Conservation (phyloP, 2,329 filamentous ascomycete genomes). For the Colletotrichum somersetense region DNA sequence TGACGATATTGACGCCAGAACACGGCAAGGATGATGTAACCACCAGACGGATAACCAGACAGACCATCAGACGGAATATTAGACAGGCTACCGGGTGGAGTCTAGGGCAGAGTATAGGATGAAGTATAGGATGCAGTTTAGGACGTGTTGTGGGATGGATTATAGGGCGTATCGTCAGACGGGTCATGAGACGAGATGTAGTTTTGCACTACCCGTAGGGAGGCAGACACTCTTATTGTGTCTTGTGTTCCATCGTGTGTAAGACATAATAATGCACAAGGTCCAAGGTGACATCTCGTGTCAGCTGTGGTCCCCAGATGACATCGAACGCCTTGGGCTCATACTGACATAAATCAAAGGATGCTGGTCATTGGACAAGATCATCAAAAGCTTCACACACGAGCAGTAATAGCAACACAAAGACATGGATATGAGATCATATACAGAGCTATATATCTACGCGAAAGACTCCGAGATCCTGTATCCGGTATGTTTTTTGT, state of each 20-base stretch:
- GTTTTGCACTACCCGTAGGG: no score
- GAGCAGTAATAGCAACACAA: background rate
- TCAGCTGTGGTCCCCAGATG: background rate
- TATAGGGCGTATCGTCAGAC: background rate
- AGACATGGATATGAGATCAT: conserved; percentile 50
- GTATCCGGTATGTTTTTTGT: conserved; percentile 39
- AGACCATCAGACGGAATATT: no score
- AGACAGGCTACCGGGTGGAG: no score
- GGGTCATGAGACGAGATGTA: no score
- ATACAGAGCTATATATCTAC: conserved; percentile 60
- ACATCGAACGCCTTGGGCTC: background rate
- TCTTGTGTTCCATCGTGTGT: no score
- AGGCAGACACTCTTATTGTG: no score
- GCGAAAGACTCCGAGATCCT: conserved; percentile 45
- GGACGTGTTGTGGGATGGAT: background rate
- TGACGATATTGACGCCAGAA: background rate
- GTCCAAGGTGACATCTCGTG: background rate
- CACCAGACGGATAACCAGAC: no score
- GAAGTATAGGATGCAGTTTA: no score
- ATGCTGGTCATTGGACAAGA: background rate
- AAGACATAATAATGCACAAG: no score
- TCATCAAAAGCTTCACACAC: background rate
- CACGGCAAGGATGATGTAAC: background rate
- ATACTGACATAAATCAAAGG: background rate
- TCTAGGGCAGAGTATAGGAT: no score